A percentile compares a stretch with the other conserved stretches of the same genome.
These are phyloP conservation scores for Alternaria arborescens DNA, from an alignment of 2,329 filamentous ascomycete genomes.

Conservation along the genomic window DNA sequence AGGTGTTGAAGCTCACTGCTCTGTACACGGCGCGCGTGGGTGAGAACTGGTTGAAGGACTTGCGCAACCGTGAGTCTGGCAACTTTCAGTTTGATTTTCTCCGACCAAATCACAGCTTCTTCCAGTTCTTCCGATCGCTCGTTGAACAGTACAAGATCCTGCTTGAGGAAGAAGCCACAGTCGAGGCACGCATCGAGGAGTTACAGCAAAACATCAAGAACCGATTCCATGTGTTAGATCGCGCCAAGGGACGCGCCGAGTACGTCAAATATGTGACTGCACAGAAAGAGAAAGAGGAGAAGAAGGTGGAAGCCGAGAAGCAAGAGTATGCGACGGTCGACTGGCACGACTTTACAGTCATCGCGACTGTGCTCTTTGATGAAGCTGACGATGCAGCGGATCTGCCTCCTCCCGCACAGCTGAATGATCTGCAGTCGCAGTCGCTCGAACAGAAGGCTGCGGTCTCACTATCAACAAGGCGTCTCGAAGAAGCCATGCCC, in stretches of 20 bases:
- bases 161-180: constrained; percentile 74
- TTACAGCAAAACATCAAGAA: constrained; percentile 79
- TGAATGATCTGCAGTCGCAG: constrained; percentile 91
- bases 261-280: constrained; percentile 85
- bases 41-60: constrained; percentile 85
- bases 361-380: constrained; percentile 92
- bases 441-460: constrained; percentile 95
- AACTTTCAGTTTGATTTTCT: constrained; percentile 98
- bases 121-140: constrained; percentile 92
- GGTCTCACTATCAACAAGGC: constrained; percentile 82
- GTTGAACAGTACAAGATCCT: constrained; percentile 93
- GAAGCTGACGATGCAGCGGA: constrained; percentile 86
- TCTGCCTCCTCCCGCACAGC: constrained; percentile 85
- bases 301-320: constrained; percentile 83
- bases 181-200: constrained; percentile 75
- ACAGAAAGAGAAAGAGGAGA: constrained; percentile 88
- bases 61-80: constrained; percentile 86
- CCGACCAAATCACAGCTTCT: constrained; percentile 91
- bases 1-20: constrained; percentile 77
- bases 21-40: constrained; percentile 94
- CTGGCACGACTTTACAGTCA: constrained; percentile 97
- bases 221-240: constrained; percentile 79
- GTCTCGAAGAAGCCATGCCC: constrained; percentile 95
- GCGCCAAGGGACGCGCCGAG: constrained; percentile 85
- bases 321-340: constrained; percentile 85